Evolutionary conservation across 257 asterid species (phyloP).

Genomic region (Solanum megistacrolobum): DNA sequence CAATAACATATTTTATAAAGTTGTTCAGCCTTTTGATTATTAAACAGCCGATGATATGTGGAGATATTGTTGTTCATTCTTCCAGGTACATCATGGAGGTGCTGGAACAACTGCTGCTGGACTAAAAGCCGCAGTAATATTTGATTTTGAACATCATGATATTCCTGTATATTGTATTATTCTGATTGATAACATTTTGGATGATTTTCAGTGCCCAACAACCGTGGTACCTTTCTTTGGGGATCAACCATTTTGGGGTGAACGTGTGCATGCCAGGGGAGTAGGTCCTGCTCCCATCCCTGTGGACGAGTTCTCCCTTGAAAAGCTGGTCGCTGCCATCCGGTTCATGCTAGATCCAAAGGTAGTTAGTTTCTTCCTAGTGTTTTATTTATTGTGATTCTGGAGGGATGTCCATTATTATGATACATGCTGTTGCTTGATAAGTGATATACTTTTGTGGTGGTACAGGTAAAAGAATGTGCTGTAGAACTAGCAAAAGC

Average conservation of each 20-base stretch:
- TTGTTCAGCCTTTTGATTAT: background rate
- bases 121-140: conserved; percentile 73
- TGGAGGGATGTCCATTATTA: background rate
- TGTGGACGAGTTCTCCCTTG: conserved; percentile 65
- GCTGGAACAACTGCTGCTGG: conserved; percentile 99
- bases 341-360: conserved; percentile 60
- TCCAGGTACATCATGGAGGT: conserved; percentile 92
- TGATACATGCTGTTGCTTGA: background rate
- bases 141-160: background rate
- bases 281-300: conserved; percentile 93
- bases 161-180: background rate
- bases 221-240: conserved; percentile 93
- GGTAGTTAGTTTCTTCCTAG: conserved; percentile 19
- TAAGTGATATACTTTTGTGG: background rate
- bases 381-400: background rate
- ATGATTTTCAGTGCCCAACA: conserved; percentile 60
- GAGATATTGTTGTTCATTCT: conserved; percentile 1
- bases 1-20: background rate
- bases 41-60: background rate
- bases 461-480: conserved; percentile 49
- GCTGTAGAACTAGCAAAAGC: conserved; percentile 68
- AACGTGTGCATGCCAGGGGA: conserved; percentile 71
- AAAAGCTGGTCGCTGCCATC: conserved; percentile 72
- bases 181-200: background rate
- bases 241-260: conserved; percentile 94